Evolutionary conservation across 2,329 filamentous ascomycete species (phyloP).

Genomic region (Penicillium expansum): DNA sequence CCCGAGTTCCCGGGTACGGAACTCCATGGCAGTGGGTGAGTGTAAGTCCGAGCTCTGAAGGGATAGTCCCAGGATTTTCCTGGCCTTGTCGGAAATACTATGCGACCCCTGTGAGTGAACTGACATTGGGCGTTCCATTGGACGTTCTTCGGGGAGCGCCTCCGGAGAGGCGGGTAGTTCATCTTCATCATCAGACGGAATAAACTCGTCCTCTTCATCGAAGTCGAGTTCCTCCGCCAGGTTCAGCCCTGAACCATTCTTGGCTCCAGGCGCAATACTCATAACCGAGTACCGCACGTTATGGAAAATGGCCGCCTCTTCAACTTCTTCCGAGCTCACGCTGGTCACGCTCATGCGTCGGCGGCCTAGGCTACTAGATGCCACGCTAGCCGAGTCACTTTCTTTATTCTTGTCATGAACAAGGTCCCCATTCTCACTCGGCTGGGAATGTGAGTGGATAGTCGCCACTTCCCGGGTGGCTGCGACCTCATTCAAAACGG

Average conservation of each 20-base stretch:
- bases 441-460: slow-evolving; percentile 29
- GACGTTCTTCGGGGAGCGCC: slow-evolving; percentile 45
- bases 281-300: slow-evolving; percentile 71
- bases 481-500: slow-evolving; percentile 78
- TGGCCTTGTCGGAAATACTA: slow-evolving; percentile 41
- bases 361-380: slow-evolving; percentile 63
- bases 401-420: slow-evolving; percentile 59
- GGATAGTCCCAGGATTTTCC: slow-evolving; percentile 47
- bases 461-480: slow-evolving; percentile 36
- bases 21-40: slow-evolving; percentile 27
- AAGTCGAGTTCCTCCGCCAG: slow-evolving; percentile 90
- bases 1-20: slow-evolving; percentile 26
- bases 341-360: slow-evolving; percentile 59
- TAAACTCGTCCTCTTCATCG: slow-evolving; percentile 68
- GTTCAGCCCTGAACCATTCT: slow-evolving; percentile 63
- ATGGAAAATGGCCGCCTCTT: slow-evolving; percentile 49
- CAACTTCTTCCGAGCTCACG: slow-evolving; percentile 50
- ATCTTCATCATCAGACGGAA: slow-evolving; percentile 66
- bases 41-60: slow-evolving; percentile 30
- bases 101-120: slow-evolving; percentile 40
- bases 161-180: slow-evolving; percentile 58
- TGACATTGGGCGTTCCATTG: slow-evolving; percentile 41
- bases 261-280: slow-evolving; percentile 56
- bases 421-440: slow-evolving; percentile 61
- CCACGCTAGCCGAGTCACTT: slow-evolving; percentile 69